Conservation (phyloP, 208 protist species). For the Tritrichomonas foetus region DNA sequence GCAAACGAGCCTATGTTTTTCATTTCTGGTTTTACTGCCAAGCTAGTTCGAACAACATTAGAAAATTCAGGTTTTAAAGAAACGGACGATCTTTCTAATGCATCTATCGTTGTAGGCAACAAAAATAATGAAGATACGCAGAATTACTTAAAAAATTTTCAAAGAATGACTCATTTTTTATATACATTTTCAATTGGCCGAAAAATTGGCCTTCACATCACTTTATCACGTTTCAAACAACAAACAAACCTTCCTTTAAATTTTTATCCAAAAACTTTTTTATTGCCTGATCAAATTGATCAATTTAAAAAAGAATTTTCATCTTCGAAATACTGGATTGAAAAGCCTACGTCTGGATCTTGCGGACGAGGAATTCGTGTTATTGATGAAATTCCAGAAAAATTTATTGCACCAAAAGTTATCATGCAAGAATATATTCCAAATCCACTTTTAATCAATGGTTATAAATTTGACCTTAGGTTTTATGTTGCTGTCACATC, state of each 20-base stretch:
- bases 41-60: too few relatives aligned
- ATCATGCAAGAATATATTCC: constrained; percentile 28
- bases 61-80: too few relatives aligned
- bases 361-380: constrained; percentile 43
- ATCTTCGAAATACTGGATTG: constrained; percentile 19
- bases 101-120: too few relatives aligned
- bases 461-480: constrained; percentile 55
- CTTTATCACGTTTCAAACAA: background rate
- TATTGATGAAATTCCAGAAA: background rate
- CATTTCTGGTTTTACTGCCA: too few relatives aligned
- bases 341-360: constrained; percentile 39
- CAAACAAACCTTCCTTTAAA: background rate
- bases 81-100: too few relatives aligned
- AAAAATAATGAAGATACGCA: background rate
- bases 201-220: background rate
- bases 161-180: background rate
- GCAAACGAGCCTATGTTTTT: too few relatives aligned
- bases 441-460: constrained; percentile 44
- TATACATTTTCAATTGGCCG: background rate
- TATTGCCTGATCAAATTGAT: background rate
- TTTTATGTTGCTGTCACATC: constrained; percentile 54
- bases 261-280: background rate
- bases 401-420: background rate
- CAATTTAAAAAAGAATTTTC: background rate
- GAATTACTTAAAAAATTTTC: background rate